Percentiles rank a stretch among this genome's conserved stretches.
These are phyloP conservation scores for Apophysomyces elegans DNA, from an alignment of 371 early-diverging fungal genomes.

Conservation along the genomic window DNA sequence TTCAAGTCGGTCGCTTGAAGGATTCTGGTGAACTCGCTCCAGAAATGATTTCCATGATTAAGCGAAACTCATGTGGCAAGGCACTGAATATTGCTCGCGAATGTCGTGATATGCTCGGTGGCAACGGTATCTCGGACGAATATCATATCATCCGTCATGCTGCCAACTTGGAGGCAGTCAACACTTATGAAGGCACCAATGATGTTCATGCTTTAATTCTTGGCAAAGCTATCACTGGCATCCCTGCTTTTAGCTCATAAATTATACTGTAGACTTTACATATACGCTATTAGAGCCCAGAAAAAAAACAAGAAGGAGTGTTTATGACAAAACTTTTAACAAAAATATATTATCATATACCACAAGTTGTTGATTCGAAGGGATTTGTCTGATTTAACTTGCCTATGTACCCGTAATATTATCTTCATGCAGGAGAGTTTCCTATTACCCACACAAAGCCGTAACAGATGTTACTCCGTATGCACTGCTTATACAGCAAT, in stretches of 20 bases:
- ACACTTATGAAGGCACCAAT: conserved; percentile 97
- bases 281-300: not conserved
- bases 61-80: conserved; percentile 97
- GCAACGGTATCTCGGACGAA: conserved; percentile 97
- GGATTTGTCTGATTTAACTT: too few relatives aligned
- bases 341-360: too few relatives aligned
- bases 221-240: conserved; percentile 95
- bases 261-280: not conserved
- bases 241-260: conserved; percentile 69
- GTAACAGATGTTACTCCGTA: too few relatives aligned
- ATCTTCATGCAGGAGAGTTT: too few relatives aligned
- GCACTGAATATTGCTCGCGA: conserved; percentile 91
- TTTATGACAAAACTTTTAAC: not conserved
- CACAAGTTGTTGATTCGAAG: too few relatives aligned
- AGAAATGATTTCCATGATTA: conserved; percentile 97
- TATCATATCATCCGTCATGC: conserved; percentile 97
- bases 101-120: conserved; percentile 88
- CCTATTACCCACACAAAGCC: too few relatives aligned
- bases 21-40: conserved; percentile 86
- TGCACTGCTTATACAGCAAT: too few relatives aligned
- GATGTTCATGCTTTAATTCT: conserved; percentile 96
- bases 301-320: not conserved
- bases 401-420: too few relatives aligned
- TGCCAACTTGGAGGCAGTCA: conserved; percentile 95
- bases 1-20: conserved; percentile 95